A percentile compares a stretch with the other conserved stretches of the same genome.
These are phyloP conservation scores for Ensete ventricosum DNA, from an alignment of 176 grass and related monocot genomes.

Conservation along the genomic window DNA sequence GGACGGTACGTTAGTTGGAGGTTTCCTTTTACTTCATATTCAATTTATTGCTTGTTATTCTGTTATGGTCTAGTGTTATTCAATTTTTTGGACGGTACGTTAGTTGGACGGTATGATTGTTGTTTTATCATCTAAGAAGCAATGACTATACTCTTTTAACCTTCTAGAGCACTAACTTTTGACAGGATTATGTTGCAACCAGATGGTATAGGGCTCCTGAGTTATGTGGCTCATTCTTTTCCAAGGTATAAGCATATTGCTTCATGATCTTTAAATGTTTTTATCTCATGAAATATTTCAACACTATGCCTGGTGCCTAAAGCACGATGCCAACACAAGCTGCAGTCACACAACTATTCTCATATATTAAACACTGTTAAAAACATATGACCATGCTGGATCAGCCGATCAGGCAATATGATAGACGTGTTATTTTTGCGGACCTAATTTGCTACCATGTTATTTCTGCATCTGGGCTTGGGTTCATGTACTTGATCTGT, in stretches of 20 bases:
- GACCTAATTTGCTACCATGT: not conserved
- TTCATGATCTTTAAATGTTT: not conserved
- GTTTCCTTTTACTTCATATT: not conserved
- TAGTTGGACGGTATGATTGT: no score
- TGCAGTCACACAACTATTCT: not conserved
- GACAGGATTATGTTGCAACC: conserved; percentile 96
- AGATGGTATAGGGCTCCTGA: conserved; percentile 98
- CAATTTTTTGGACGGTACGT: no score
- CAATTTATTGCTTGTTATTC: not conserved
- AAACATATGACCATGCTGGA: not conserved
- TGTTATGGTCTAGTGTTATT: not conserved
- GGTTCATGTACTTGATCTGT: not conserved
- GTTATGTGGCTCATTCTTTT: conserved; percentile 93
- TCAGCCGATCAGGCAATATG: not conserved
- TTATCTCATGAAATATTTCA: not conserved
- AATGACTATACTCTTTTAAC: not conserved
- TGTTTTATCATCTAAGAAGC: not conserved
- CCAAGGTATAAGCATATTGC: conserved; percentile 52
- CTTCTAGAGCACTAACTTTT: conserved; percentile 5
- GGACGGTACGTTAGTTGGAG: conserved; percentile 60
- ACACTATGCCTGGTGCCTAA: not conserved
- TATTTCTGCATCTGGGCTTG: not conserved
- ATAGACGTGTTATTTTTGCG: not conserved
- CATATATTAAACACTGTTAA: not conserved
- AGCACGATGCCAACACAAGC: not conserved